phyloP scores from a whole-genome alignment of 2,329 filamentous ascomycete species.

The Lasiodiplodia sp. region DNA sequence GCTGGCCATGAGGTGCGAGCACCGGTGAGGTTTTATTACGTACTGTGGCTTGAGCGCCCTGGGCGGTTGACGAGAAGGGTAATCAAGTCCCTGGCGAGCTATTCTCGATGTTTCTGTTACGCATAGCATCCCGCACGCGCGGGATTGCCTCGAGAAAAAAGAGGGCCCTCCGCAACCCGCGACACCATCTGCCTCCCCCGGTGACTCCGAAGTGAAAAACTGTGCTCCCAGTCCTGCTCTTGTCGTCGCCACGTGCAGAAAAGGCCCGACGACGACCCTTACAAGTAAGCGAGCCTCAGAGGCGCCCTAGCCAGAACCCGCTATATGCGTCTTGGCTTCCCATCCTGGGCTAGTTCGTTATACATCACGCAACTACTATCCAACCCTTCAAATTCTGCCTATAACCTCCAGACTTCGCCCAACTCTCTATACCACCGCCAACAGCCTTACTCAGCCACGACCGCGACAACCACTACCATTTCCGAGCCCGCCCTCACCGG shows the following conservation, averaged over 20 bases:
- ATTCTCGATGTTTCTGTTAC: constrained; percentile 21
- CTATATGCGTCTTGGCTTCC: constrained; percentile 24
- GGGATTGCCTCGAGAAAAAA: constrained; percentile 9
- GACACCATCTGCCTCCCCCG: neutral
- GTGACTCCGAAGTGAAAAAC: neutral
- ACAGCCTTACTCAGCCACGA: neutral
- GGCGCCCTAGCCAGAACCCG: constrained; percentile 1
- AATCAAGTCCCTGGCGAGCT: constrained; percentile 2
- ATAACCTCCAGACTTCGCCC: neutral
- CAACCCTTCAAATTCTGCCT: constrained; percentile 10
- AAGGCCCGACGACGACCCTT: neutral
- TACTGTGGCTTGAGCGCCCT: constrained; percentile 24
- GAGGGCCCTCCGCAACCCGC: neutral
- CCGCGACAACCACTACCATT: neutral
- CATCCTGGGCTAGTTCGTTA: neutral
- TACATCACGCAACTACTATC: constrained; percentile 17
- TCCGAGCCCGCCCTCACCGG: neutral
- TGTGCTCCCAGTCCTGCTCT: neutral
- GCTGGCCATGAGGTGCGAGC: constrained; percentile 2
- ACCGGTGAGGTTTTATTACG: constrained; percentile 10
- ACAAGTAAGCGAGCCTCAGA: constrained; percentile 7
- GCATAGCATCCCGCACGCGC: constrained; percentile 25
- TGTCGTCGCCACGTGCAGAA: constrained; percentile 1
- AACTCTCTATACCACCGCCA: neutral
- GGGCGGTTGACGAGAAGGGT: neutral